Evolutionary conservation across 805 yeast genomes (phyloP).

Genomic region (Pichia californica): DNA sequence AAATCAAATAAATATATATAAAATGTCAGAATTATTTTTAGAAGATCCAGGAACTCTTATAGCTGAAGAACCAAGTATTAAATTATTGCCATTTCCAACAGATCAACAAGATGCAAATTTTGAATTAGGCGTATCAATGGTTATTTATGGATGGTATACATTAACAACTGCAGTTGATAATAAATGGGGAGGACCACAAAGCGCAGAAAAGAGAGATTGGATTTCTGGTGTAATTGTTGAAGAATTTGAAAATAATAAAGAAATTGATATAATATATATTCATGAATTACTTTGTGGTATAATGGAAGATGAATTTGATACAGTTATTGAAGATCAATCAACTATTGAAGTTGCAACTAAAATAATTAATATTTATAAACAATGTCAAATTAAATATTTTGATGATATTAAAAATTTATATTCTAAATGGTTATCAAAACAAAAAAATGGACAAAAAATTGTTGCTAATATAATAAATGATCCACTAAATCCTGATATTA

Average conservation of each 20-base stretch:
- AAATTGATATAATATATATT: constrained; percentile 69
- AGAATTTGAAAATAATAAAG: constrained; percentile 53
- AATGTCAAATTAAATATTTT: constrained; percentile 51
- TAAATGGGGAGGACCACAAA: constrained; percentile 93
- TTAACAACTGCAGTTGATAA: constrained; percentile 83
- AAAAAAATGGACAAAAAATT: constrained; percentile 31
- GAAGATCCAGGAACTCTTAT: constrained; percentile 30
- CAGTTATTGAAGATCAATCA: constrained; percentile 81
- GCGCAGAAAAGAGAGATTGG: constrained; percentile 94
- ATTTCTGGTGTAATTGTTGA: constrained; percentile 76
- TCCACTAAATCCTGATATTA: constrained; percentile 53
- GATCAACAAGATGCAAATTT: constrained; percentile 75
- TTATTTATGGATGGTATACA: constrained; percentile 86
- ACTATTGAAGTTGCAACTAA: constrained; percentile 67
- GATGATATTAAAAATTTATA: constrained; percentile 53
- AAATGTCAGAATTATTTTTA: constrained; percentile 21
- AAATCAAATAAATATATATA: not conserved
- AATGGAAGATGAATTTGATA: constrained; percentile 93
- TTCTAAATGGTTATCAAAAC: constrained; percentile 49
- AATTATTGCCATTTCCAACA: constrained; percentile 30
- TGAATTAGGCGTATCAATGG: constrained; percentile 91
- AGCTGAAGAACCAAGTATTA: constrained; percentile 20
- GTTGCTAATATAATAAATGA: constrained; percentile 49
- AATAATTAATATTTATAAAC: constrained; percentile 59
- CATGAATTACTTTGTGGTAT: constrained; percentile 84